These are phyloP conservation scores for Luffa aegyptiaca DNA, from an alignment of 306 rosid genomes.

Conservation along the genomic window DNA sequence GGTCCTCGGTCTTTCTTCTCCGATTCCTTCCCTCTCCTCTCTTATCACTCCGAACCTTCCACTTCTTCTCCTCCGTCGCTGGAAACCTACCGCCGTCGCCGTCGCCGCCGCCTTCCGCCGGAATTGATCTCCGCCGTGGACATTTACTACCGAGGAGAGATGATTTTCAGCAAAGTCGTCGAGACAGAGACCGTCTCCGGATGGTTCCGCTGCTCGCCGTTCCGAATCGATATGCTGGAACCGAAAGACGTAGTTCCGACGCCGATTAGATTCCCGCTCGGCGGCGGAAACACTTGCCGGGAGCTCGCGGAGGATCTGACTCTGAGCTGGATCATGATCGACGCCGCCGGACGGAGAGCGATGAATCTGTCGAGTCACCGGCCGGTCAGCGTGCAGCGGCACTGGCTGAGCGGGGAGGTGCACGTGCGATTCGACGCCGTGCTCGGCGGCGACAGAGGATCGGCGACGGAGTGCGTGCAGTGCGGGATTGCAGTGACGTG, in stretches of 20 bases:
- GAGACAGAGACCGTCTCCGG: constrained; percentile 56
- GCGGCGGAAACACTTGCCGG: constrained; percentile 17
- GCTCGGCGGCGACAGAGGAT: constrained; percentile 33
- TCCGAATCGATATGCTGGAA: constrained; percentile 53
- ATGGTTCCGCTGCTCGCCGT: constrained; percentile 73
- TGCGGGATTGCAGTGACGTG: constrained; percentile 36
- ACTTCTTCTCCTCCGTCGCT: background rate
- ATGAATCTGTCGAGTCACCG: constrained; percentile 52
- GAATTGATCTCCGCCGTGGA: constrained; percentile 65
- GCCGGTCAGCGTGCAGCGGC: constrained; percentile 45
- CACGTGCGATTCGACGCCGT: constrained; percentile 40
- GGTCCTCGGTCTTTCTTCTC: constrained; percentile 59
- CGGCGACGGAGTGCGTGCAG: constrained; percentile 41
- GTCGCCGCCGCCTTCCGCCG: constrained; percentile 5
- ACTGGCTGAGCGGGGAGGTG: constrained; percentile 74
- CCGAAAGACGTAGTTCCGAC: constrained; percentile 56
- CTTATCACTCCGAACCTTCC: background rate
- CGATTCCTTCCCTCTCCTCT: constrained; percentile 32
- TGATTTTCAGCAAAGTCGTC: constrained; percentile 41
- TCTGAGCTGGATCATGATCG: constrained; percentile 65
- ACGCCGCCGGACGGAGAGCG: constrained; percentile 36
- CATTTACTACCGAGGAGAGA: constrained; percentile 24
- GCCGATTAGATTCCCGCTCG: constrained; percentile 15
- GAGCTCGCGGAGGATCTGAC: constrained; percentile 21
- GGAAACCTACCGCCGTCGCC: background rate